Percentiles rank a stretch among this genome's conserved stretches.
Conservation (phyloP, 352 stramenopile species). For the Phytophthora foliorum region DNA sequence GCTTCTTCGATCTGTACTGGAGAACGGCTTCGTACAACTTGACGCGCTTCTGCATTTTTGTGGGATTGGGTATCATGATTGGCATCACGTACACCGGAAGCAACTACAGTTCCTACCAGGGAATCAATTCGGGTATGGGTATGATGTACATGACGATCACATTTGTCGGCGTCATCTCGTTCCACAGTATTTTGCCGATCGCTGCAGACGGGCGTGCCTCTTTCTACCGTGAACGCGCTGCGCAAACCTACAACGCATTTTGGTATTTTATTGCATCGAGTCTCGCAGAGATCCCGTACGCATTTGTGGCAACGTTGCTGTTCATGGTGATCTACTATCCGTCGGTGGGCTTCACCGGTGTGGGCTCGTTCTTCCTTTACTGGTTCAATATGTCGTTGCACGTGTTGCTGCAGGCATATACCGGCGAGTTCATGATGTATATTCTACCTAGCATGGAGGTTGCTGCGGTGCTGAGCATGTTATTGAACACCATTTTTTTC, state of each 20-base stretch:
- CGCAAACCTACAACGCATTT: conserved; percentile 81
- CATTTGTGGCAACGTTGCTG: conserved; percentile 8
- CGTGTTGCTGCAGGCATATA: conserved; percentile 30
- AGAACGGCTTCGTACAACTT: conserved; percentile 50
- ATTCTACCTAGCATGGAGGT: conserved; percentile 26
- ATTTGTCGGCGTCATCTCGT: conserved; percentile 80
- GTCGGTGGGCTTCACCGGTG: conserved; percentile 17
- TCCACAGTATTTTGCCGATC: conserved; percentile 43
- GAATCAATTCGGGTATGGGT: conserved; percentile 60
- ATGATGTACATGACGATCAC: conserved; percentile 84
- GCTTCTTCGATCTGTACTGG: conserved; percentile 80
- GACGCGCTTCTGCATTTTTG: conserved; percentile 65
- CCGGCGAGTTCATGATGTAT: conserved; percentile 24
- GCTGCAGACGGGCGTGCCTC: conserved; percentile 25
- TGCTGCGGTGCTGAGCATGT: conserved; percentile 17
- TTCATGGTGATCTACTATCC: conserved; percentile 24
- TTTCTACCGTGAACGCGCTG: conserved; percentile 90
- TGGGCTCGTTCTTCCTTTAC: conserved; percentile 22
- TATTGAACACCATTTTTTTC: conserved; percentile 28
- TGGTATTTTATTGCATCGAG: conserved; percentile 66
- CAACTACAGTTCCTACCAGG: conserved; percentile 46
- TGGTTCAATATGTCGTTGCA: conserved; percentile 33
- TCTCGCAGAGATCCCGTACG: conserved; percentile 26
- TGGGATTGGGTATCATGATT: conserved; percentile 75
- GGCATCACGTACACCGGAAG: conserved; percentile 68